A percentile compares a stretch with the other conserved stretches of the same genome.
Evolutionary conservation across 2,329 filamentous ascomycete genomes (phyloP).

Genomic region (Lizonia empirigonia): DNA sequence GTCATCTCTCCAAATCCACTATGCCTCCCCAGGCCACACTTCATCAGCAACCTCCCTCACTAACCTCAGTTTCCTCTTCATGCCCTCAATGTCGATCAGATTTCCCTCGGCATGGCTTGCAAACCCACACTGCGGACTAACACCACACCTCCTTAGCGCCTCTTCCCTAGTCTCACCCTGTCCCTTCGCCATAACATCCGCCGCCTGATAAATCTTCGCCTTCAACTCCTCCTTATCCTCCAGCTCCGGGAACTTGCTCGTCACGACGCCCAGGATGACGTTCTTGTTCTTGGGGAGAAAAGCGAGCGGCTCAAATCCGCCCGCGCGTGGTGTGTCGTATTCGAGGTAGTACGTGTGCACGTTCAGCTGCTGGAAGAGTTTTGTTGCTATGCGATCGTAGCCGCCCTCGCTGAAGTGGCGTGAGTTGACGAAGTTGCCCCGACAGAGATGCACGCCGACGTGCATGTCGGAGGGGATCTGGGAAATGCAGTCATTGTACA

Average conservation of each 20-base stretch:
- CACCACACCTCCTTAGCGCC: constrained; percentile 65
- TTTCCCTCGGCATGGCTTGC: constrained; percentile 75
- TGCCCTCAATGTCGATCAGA: constrained; percentile 67
- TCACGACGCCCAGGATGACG: constrained; percentile 51
- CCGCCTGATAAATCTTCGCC: constrained; percentile 51
- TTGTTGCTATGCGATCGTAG: constrained; percentile 51
- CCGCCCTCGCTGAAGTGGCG: constrained; percentile 52
- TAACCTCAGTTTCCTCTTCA: constrained; percentile 71
- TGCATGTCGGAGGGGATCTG: constrained; percentile 70
- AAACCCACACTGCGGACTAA: constrained; percentile 42
- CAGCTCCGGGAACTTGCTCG: constrained; percentile 50
- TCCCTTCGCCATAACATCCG: constrained; percentile 70
- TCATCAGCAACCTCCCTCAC: constrained; percentile 74
- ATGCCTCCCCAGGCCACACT: constrained; percentile 66
- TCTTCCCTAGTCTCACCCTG: constrained; percentile 66
- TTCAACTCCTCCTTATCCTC: constrained; percentile 53
- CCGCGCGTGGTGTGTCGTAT: constrained; percentile 53
- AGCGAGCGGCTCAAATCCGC: constrained; percentile 52
- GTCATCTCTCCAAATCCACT: too few relatives aligned
- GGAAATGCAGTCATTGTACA: constrained; percentile 73
- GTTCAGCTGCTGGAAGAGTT: constrained; percentile 38
- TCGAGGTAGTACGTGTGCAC: constrained; percentile 43
- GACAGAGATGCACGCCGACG: constrained; percentile 74
- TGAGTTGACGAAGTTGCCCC: constrained; percentile 52
- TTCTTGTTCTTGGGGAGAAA: constrained; percentile 51